Percentiles rank a stretch among this genome's conserved stretches.
These are phyloP conservation scores for Blastobotrys petasosporus DNA, from an alignment of 1,139 yeast species.

Conservation along the genomic window DNA sequence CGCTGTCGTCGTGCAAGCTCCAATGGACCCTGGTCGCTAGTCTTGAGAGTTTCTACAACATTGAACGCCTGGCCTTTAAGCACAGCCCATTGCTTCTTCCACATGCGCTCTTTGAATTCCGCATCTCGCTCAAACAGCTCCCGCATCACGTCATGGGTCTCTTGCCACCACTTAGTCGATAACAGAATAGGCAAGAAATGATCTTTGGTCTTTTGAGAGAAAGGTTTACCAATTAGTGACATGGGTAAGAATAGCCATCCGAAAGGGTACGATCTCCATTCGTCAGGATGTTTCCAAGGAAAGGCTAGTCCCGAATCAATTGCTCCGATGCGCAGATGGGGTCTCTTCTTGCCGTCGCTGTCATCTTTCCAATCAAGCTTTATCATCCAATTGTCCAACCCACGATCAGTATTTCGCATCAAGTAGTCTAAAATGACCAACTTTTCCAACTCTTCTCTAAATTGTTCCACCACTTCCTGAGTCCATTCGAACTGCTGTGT, in stretches of 20 bases:
- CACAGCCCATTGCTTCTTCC: conserved; percentile 64
- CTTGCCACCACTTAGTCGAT: conserved; percentile 68
- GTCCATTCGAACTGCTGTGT: conserved; percentile 49
- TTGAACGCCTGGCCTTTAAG: conserved; percentile 76
- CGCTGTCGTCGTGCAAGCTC: conserved; percentile 58
- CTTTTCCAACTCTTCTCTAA: conserved; percentile 60
- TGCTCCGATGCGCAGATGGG: conserved; percentile 57
- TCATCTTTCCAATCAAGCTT: conserved; percentile 44
- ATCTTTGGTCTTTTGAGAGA: conserved; percentile 48
- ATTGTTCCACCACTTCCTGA: conserved; percentile 42
- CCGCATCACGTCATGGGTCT: conserved; percentile 44
- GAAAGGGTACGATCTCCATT: conserved; percentile 74
- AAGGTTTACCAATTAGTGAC: conserved; percentile 62
- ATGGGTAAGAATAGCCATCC: conserved; percentile 73
- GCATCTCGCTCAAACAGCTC: conserved; percentile 49
- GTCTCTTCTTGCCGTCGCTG: conserved; percentile 26
- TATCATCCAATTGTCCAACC: conserved; percentile 76
- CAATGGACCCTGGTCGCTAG: conserved; percentile 57
- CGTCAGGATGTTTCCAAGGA: conserved; percentile 83
- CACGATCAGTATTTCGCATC: conserved; percentile 71
- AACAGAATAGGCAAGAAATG: conserved; percentile 58
- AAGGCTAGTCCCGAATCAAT: conserved; percentile 72
- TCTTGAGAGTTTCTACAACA: conserved; percentile 59
- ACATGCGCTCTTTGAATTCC: conserved; percentile 61
- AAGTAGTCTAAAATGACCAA: conserved; percentile 65